Base-by-base conservation (phyloP, 225 moss, liverwort and hornwort species). In the Bryum argenteum region DNA sequence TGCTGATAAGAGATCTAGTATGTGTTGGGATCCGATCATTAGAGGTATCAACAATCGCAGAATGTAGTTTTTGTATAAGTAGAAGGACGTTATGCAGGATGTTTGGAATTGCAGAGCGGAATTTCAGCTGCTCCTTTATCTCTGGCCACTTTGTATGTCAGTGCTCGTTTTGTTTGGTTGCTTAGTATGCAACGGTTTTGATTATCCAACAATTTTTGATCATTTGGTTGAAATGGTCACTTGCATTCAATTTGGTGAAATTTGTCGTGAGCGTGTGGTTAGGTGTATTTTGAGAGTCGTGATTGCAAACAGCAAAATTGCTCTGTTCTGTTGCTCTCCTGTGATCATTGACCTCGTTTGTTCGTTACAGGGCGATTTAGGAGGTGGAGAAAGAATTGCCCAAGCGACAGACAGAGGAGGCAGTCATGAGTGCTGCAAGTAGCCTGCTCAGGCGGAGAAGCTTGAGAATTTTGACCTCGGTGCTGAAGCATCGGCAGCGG, bases 391-490 rank as follows among this genome's bases (percentile, higher is more conserved):
- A 71, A 63, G 58, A 66, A 43, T 47, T 52, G 67, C 23, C 40
- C 20, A 57, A 57, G 53, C 9, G 70, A 33, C 70, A 51, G 53
- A 9, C 42, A 65, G 21, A 66, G 66, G 76, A 63, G 60, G 42
- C 61, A 80, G 80, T 71, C 84, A 87, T 87, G 87, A 87, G 87
- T 79, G 81, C 76, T 77, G 79, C 84, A 77, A 71, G 84, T 76
- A 84, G 79, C 74, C 81, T 87, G 74, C 81, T 87, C 56, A 71
- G 84, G 87, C 87, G 84, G 50, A 76, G 81, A 71, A 76, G 77
- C 78, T 80, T 63, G 80, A 69, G 72, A 62, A 65, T 58, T 54
- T 61, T 81, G n/a, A 41, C 38, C 43, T 74, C 77, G 51, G 68
- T 84, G 79, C 63, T 71, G 65, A 84, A 79, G 77, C 84, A 84